Evolutionary conservation across 2,329 filamentous ascomycete species (phyloP), one percentile per base, ranked within the genome.

Genomic region (Pseudogymnoascus sp.): DNA sequence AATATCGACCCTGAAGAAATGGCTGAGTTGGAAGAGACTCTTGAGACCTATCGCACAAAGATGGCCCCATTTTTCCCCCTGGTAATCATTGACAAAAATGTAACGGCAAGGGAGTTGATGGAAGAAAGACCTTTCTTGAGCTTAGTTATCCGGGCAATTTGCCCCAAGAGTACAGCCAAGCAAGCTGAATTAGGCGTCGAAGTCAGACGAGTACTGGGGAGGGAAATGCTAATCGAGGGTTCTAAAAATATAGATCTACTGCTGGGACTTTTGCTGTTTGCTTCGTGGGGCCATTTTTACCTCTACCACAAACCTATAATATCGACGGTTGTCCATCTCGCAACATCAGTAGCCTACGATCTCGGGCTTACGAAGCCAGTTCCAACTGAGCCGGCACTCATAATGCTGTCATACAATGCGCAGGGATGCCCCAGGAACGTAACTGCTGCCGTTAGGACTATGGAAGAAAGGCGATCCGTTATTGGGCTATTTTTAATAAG

Each of bases 321-420:
- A 55, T 55, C 44, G 6, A 33, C 44, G 29, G n/a, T 55, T 29
- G 7, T 55, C 44, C 64, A 65, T 15, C 64, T 66, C 41, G 64
- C 64, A 17, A 61, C 62, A 25, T 62, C 64, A 5, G 5, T 66
- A n/a, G 63, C 61, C 7, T 65, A 33, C 13, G 65, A 66, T 5
- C 65, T 66, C 17, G 63, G 61, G 8, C 48, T 66, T n/a, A 66
- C 61, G 35, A 66, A 62, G 42, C 36, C 65, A 6, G 55, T 62
- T 39, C 61, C 64, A 10, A 65, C 61, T 12, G 62, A 66, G 59
- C 62, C 51, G 9, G 51, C 21, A 9, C 29, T 55, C 27, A 55
- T 55, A 9, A 55, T 55, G 44, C 44, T 55, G 33, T n/a, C 44
- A 4, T 55, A 55, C 21, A 55, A 55, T 33, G 44, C 44, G n/a